Evolutionary conservation across 768 basidiomycete genomes (phyloP).

Genomic region (Pseudohyphozyma bogoriensis): DNA sequence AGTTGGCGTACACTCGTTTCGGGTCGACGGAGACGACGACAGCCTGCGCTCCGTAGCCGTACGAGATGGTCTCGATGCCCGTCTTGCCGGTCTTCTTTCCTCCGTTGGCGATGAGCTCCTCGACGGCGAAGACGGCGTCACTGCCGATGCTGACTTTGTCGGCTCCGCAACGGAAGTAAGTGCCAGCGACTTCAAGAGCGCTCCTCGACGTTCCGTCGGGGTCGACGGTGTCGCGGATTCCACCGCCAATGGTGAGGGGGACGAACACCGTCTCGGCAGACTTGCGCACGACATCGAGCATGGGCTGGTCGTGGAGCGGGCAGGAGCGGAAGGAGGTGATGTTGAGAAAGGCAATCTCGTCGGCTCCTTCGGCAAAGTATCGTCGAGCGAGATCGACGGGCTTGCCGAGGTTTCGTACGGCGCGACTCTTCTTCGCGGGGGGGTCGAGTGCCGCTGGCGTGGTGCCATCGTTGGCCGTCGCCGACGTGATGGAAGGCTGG

Average conservation of each 20-base stretch:
- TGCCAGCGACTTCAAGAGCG: constrained; percentile 87
- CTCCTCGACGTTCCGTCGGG: constrained; percentile 80
- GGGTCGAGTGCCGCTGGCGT: constrained; percentile 9
- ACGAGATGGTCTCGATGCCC: constrained; percentile 85
- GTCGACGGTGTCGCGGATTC: constrained; percentile 90
- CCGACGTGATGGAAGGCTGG: constrained; percentile 7
- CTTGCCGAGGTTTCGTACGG: constrained; percentile 91
- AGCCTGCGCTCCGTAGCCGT: constrained; percentile 84
- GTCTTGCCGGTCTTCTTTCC: constrained; percentile 44
- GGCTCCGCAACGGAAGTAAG: constrained; percentile 93
- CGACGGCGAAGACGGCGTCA: constrained; percentile 90
- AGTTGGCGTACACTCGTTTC: constrained; percentile 66
- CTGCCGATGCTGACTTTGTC: constrained; percentile 98
- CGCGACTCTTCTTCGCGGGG: constrained; percentile 21
- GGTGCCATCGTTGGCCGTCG: constrained; percentile 27
- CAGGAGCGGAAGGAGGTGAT: constrained; percentile 99
- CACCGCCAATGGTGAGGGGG: constrained; percentile 96
- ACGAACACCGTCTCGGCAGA: constrained; percentile 87
- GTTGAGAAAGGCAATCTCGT: constrained; percentile 94
- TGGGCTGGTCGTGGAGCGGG: constrained; percentile 89
- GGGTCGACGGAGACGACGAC: constrained; percentile 98
- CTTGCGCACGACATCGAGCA: constrained; percentile 87
- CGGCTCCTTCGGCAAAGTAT: constrained; percentile 81
- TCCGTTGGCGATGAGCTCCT: constrained; percentile 49
- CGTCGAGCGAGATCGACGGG: constrained; percentile 79